Evolutionary conservation across 371 early-diverging fungal species (phyloP), one percentile per base, ranked within the genome.

Genomic region (Syncephalastrum sp.): DNA sequence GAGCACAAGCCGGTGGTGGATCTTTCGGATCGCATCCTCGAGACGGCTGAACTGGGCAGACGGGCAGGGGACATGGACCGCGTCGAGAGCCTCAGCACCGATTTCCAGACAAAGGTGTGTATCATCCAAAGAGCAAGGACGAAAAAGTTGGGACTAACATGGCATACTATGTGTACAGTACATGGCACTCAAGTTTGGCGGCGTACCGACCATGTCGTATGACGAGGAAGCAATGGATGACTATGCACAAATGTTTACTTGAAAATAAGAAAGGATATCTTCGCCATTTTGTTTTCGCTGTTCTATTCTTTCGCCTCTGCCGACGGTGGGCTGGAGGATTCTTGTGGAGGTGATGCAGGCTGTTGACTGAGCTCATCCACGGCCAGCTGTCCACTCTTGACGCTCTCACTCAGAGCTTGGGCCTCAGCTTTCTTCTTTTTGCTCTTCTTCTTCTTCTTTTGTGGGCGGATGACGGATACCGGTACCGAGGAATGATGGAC

Each of bases 401-500:
- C 47, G 23, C 71, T 65, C 60, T 70, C 65, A 47, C 71, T 74
- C 46, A 72, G 41, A 13, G 54, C 10, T 42, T 56, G 65, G 8
- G 63, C 64, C 46, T 54, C 46, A 12, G 60, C 19, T 21, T 24
- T 16, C 45, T 64, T 63, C 46, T 58, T 63, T 27, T 55, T 38
- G 14, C 42, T 53, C 15, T 64, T 65, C 59, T 71, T 73, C 56
- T 77, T 63, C 51, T 75, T 74, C 53, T 76, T 73, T 42, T 74
- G 76, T 23, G 69, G 72, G 14, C 79, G 71, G 42, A 83, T 74
- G 2, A 83, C 84, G 50, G 74, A 74, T 16, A 83, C 84, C 1
- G 84, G 84, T 6, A 77, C 79, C 10, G 79, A 65, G 4, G 84
- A 80, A 43, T 75, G 74, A 63, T 80, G 81, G 8, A 80, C 75